phyloP scores from a whole-genome alignment of 2,329 filamentous ascomycete genomes.

The Rutstroemia sydowiana region DNA sequence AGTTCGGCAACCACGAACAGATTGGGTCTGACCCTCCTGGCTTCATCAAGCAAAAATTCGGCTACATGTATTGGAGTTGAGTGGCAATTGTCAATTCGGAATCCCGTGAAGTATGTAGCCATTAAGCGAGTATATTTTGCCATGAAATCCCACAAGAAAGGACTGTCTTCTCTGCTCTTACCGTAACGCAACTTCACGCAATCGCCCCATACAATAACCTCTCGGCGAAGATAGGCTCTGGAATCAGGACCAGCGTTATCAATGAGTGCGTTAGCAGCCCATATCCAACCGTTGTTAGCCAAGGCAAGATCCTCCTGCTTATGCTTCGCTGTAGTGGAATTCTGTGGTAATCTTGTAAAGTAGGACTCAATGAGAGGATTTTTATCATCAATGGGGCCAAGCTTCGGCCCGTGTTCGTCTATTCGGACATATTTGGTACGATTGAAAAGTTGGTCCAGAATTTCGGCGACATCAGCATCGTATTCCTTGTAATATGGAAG shows the following conservation, averaged over 20 bases:
- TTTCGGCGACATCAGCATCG: slow-evolving; percentile 72
- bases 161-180: slow-evolving; percentile 70
- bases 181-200: slow-evolving; percentile 97
- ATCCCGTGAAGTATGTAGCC: slow-evolving; percentile 90
- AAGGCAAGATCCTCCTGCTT: slow-evolving; percentile 70
- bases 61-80: slow-evolving; percentile 93
- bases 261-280: slow-evolving; percentile 88
- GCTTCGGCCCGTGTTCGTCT: slow-evolving; percentile 84
- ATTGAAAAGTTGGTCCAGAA: slow-evolving; percentile 87
- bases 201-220: slow-evolving; percentile 97
- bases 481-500: slow-evolving; percentile 88
- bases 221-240: slow-evolving; percentile 85
- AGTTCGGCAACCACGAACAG: slow-evolving; percentile 90
- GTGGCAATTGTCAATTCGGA: slow-evolving; percentile 97
- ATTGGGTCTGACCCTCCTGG: slow-evolving; percentile 79
- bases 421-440: slow-evolving; percentile 90
- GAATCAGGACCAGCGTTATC: slow-evolving; percentile 90
- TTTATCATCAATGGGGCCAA: slow-evolving; percentile 67
- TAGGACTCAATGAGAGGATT: slow-evolving; percentile 88
- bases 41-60: slow-evolving; percentile 89
- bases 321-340: slow-evolving; percentile 70
- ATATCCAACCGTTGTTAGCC: slow-evolving; percentile 97
- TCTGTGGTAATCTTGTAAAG: slow-evolving; percentile 81
- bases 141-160: slow-evolving; percentile 95
- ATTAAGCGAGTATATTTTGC: slow-evolving; percentile 83